A percentile compares a stretch with the other conserved stretches of the same genome.
Conservation (phyloP, 768 basidiomycete species). For the Tricholomella constricta region DNA sequence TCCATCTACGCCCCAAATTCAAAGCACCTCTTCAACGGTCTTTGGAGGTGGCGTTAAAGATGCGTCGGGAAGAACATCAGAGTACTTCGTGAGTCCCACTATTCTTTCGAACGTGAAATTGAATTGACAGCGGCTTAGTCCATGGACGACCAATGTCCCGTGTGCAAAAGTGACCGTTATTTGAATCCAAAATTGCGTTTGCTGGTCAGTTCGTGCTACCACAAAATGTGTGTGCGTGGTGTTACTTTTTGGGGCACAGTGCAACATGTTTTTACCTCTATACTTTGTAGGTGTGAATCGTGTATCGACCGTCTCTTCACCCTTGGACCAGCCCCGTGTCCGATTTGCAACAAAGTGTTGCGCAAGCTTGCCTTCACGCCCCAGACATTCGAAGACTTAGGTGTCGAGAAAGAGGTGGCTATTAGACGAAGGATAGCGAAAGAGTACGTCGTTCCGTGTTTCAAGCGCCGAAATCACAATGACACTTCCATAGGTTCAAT, state of each 20-base stretch:
- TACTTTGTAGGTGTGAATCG: slow-evolving; percentile 82
- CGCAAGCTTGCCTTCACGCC: slow-evolving; percentile 94
- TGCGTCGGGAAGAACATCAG: slow-evolving; percentile 76
- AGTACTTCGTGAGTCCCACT: slow-evolving; percentile 67
- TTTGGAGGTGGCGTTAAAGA: slow-evolving; percentile 88
- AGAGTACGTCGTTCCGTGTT: slow-evolving; percentile 56
- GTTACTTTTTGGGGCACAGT: neutral
- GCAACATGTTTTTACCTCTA: neutral
- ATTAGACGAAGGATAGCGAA: slow-evolving; percentile 85
- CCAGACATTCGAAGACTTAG: slow-evolving; percentile 91
- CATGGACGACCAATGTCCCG: slow-evolving; percentile 94
- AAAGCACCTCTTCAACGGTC: slow-evolving; percentile 71
- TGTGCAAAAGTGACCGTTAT: slow-evolving; percentile 96
- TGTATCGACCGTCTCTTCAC: slow-evolving; percentile 98
- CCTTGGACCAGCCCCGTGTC: slow-evolving; percentile 94
- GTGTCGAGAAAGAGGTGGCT: slow-evolving; percentile 93
- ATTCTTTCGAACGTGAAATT: neutral
- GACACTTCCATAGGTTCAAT: slow-evolving; percentile 70
- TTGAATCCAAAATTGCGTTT: slow-evolving; percentile 92
- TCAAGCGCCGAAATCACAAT: neutral
- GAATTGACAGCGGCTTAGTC: slow-evolving; percentile 43
- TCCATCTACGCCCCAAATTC: slow-evolving; percentile 64
- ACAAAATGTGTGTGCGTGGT: slow-evolving; percentile 78
- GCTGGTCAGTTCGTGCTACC: slow-evolving; percentile 95
- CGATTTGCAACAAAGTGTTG: slow-evolving; percentile 84